These are phyloP conservation scores for Metschnikowia noctiluminum DNA, from an alignment of 805 yeast genomes.

Conservation along the genomic window DNA sequence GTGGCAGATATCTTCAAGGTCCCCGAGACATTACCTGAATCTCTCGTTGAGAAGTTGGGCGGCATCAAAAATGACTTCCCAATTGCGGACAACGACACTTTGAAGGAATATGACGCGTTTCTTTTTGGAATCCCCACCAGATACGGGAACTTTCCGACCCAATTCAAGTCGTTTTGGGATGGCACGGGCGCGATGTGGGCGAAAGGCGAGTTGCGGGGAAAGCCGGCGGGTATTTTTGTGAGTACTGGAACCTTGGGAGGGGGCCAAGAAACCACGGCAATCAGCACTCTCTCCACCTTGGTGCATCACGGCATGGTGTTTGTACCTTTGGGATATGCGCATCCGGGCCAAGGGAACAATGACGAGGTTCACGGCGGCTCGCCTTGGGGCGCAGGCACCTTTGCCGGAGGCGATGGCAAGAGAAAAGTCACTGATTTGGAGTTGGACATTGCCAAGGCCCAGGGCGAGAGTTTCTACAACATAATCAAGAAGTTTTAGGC, in stretches of 20 bases:
- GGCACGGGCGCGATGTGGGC: conserved; percentile 77
- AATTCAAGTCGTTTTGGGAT: conserved; percentile 75
- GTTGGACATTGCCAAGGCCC: conserved; percentile 57
- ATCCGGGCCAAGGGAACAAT: conserved; percentile 52
- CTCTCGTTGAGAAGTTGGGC: conserved; percentile 51
- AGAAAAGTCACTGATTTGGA: conserved; percentile 66
- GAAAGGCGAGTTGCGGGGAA: conserved; percentile 63
- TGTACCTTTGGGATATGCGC: conserved; percentile 75
- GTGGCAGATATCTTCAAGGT: conserved; percentile 71
- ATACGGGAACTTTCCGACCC: conserved; percentile 73
- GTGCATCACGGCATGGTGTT: conserved; percentile 76
- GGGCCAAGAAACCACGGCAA: conserved; percentile 73
- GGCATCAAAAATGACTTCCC: conserved; percentile 43
- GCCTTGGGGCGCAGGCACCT: conserved; percentile 85
- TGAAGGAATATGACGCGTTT: conserved; percentile 66
- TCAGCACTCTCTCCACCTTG: conserved; percentile 54
- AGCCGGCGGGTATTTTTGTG: conserved; percentile 69
- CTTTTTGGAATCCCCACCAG: conserved; percentile 80
- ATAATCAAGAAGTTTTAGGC: conserved; percentile 21
- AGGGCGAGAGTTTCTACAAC: conserved; percentile 64
- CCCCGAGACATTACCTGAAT: conserved; percentile 67
- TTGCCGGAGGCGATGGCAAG: conserved; percentile 73
- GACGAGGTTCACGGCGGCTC: conserved; percentile 77
- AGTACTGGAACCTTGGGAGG: conserved; percentile 74
- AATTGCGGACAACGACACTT: conserved; percentile 52